These are phyloP conservation scores for Starmerella gropengiesseri DNA, from an alignment of 805 yeast species.

Conservation along the genomic window DNA sequence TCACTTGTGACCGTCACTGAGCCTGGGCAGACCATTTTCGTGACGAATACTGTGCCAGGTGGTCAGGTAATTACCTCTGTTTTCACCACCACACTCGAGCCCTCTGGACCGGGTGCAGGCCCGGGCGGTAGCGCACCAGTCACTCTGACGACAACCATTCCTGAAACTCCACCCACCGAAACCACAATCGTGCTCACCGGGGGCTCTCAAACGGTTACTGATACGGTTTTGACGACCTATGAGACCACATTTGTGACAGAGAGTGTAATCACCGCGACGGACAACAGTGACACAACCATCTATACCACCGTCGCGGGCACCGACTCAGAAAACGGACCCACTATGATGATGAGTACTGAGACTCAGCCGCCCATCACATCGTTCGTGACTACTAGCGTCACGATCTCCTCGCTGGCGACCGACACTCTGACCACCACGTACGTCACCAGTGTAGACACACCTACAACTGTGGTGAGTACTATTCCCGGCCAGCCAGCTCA, in stretches of 20 bases:
- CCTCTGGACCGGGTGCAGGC: too few relatives aligned
- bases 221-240: constrained; percentile 4
- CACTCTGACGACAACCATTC: constrained; percentile 6
- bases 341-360: background rate
- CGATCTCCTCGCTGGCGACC: constrained; percentile 5
- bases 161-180: constrained; percentile 1
- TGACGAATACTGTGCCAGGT: constrained; percentile 12
- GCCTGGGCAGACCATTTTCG: constrained; percentile 4
- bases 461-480: constrained; percentile 7
- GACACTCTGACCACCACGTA: constrained; percentile 8
- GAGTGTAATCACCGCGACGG: constrained; percentile 1
- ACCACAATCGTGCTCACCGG: constrained; percentile 5
- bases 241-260: constrained; percentile 3
- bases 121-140: background rate
- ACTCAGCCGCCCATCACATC: background rate
- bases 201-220: constrained; percentile 16
- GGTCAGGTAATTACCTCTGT: background rate
- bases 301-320: constrained; percentile 2
- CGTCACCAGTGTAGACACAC: constrained; percentile 6
- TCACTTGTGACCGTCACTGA: background rate
- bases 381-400: background rate
- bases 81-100: constrained; percentile 4
- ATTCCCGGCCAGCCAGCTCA: constrained; percentile 14
- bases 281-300: background rate
- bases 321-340: background rate